Base-by-base conservation (phyloP, 371 early-diverging fungal species). In the Rhizopus delemar region DNA sequence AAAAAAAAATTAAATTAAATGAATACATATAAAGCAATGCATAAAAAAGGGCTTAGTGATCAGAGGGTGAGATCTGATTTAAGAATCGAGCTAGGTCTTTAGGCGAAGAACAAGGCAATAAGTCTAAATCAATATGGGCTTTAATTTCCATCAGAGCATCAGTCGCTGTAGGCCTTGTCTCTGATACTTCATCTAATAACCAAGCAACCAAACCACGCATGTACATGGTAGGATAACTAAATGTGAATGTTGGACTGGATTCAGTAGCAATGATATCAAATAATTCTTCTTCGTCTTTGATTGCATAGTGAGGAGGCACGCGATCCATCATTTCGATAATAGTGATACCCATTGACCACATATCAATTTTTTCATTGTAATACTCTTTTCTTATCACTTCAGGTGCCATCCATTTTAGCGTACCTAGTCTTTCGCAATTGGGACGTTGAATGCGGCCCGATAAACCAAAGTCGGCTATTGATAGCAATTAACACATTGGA, bases 281-380 rank as follows among this genome's bases (percentile, higher is more conserved):
- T 15, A 79, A 48, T 51, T 75, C 80, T 53, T 66, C 65, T 46
- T 76, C 77, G 16, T 79, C 75, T 54, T 79, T 76, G 59, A 79
- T 65, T 8, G 71, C 41, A 38, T 79, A 79, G 41, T 79, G 80
- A 45, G 80, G 80, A 33, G 80, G 80, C 3, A 79, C 80, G n/a
- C 80, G 70, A 54, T 79, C 80, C 80, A 79, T 79, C 80, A 79
- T 79, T 65, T 79, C 80, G 58, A 79, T 79, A 35, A 79, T 66
- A 43, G 80, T 74, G 34, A 99, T 93, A n/a, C 99, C 99, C 36
- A 99, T 75, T 35, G 96, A 92, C 99, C 99, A 99, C 69, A 98
- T 77, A 73, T 99, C 99, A 12, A 99, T 95, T 29, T 85, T 85
- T 43, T 86, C 86, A 54, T 84, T 85, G 75, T 99, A 94, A 51